Evolutionary conservation across 1,284 basidiomycete genomes (phyloP), one percentile per base, ranked within the genome.

Genomic region (Tranzscheliella williamsii): DNA sequence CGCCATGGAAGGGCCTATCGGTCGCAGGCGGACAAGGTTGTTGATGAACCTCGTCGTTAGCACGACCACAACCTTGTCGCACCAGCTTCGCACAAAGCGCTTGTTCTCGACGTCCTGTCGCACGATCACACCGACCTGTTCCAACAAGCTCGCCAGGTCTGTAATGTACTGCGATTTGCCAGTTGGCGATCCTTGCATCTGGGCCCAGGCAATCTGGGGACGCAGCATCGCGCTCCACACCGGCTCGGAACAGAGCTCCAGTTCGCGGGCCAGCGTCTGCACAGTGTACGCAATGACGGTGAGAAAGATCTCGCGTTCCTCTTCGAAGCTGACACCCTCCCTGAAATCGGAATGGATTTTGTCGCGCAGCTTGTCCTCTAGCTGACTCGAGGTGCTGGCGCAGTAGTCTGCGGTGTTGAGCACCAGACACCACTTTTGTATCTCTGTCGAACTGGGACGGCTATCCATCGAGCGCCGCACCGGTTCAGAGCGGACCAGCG

Each of bases 331-430:
- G 30, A 98, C 81, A 44, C 85, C 85, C 23, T 89, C 87, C 68
- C 85, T 86, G 73, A 85, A 88, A 30, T 87, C 85, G 0, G 85
- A 82, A 50, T 65, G 82, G 42, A 96, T 85, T 73, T 90, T 90
- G 51, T 88, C 86, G 50, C 86, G 85, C 34, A 97, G 85, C 70
- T 90, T 90, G 64, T 94, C 89, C 76, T 97, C 94, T 18, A 99
- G 83, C 88, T 95, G 91, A 17, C 85, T 76, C 2, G 91, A 89
- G 2, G 94, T 99, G 4, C 85, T 87, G 67, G 91, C 88, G 77
- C 95, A 98, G 78, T 98, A 99, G 72, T 98, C 94, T 2, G 93
- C 93, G 0, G 95, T 99, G 74, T 98, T 98, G 73, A 99, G 86
- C 18, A 95, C 81, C 16, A 91, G 81, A 31, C 72, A 75, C 58